Percentiles rank a stretch among this genome's conserved stretches.
These are phyloP conservation scores for Xeromyces bisporus DNA, from an alignment of 495 filamentous ascomycete genomes.

Conservation along the genomic window DNA sequence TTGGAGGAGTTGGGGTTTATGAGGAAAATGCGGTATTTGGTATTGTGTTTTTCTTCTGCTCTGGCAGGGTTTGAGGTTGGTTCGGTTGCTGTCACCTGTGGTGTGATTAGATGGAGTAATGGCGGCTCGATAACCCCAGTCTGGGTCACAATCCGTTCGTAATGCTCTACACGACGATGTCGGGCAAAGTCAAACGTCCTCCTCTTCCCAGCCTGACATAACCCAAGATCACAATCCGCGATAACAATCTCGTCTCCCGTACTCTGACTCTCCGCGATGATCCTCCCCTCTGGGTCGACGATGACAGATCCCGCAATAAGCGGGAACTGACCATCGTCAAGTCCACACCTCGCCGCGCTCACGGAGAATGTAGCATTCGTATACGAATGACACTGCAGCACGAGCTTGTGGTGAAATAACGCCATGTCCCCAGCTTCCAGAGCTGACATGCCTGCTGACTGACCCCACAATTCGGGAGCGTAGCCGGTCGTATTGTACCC, in stretches of 20 bases:
- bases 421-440: constrained; percentile 24
- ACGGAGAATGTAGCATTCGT: constrained; percentile 33
- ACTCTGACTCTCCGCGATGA: constrained; percentile 26
- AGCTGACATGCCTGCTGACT: constrained; percentile 18
- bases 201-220: constrained; percentile 26
- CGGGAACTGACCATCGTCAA: constrained; percentile 28
- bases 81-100: no score
- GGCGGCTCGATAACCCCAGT: constrained; percentile 30
- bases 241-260: constrained; percentile 30
- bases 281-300: constrained; percentile 29
- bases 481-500: constrained; percentile 32
- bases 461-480: constrained; percentile 27
- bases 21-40: not conserved
- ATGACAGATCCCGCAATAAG: constrained; percentile 34
- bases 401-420: constrained; percentile 29
- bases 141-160: constrained; percentile 20
- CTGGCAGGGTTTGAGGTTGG: no score
- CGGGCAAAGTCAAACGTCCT: constrained; percentile 30
- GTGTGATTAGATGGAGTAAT: no score
- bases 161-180: constrained; percentile 30
- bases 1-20: constrained; percentile 29
- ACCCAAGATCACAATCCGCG: constrained; percentile 27
- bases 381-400: constrained; percentile 28
- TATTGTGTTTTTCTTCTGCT: no score
- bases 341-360: constrained; percentile 23